Base-by-base conservation (phyloP, 208 protist species). In the Crithidia brevicula region DNA sequence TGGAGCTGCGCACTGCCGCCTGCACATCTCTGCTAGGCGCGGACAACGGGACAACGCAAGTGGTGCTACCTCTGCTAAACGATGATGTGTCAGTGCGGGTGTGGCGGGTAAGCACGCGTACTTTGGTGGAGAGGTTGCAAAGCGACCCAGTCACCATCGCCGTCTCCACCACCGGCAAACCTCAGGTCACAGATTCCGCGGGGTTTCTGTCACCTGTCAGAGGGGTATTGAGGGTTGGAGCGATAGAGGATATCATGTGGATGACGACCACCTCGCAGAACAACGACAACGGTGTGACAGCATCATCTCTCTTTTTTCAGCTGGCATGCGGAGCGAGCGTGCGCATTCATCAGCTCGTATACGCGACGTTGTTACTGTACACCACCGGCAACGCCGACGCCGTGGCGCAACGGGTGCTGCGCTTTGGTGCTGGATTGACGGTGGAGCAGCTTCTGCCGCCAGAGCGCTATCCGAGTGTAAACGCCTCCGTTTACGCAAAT, bases 271-370 rank as follows among this genome's bases (percentile, higher is more conserved):
- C 67, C 9, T 5, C 23, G 8, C 59, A 72, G 36, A 36, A 60
- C 69, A 38, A 62, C 22, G 20, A 62, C 47, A 73, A 31, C 11
- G 77, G 77, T 5, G 51, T n/a, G 3, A 30, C 38, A 0, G 53
- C 34, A 27, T 72, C 61, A 3, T 58, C 34, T 25, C 40, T 82
- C 1, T 38, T 74, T n/a, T 23, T 82, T 1, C 42, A 60, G 6
- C 23, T 77, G 2, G 31, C 45, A 6, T 82, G 77, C 40, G 66
- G 62, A 1, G 52, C 63, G 1, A 15, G 38, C 10, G 25, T 79
- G 42, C 38, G 53, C 2, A 53, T 83, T 13, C 71, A 79, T 38
- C 77, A 83, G 65, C 51, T 74, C 13, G 62, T 70, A 11, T 83
- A 75, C 60, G 72, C 67, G 8, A 51, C 46, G 25, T 4, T 79